Conservation (phyloP, 2,329 filamentous ascomycete genomes). For the Colletotrichum sp. region DNA sequence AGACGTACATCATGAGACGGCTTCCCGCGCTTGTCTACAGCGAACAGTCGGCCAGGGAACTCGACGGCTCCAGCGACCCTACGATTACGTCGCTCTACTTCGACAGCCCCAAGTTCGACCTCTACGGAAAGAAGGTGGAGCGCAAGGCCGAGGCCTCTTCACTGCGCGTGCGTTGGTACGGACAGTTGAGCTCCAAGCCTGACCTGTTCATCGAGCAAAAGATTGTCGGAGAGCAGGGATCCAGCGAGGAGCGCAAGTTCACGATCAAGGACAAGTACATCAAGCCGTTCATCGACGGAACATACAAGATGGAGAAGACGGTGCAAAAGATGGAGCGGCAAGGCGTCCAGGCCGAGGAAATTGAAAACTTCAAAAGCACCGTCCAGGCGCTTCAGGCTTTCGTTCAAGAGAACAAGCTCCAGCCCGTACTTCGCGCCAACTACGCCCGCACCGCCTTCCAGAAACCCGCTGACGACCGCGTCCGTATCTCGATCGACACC, state of each 20-base stretch:
- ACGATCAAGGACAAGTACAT: conserved; percentile 94
- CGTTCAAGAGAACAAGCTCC: conserved; percentile 76
- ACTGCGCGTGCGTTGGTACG: conserved; percentile 89
- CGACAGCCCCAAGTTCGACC: conserved; percentile 82
- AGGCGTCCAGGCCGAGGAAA: conserved; percentile 68
- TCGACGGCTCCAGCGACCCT: conserved; percentile 83
- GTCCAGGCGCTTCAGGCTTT: conserved; percentile 82
- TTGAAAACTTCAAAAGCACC: conserved; percentile 72
- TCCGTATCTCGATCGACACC: conserved; percentile 92
- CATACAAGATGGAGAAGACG: conserved; percentile 92
- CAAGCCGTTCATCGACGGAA: conserved; percentile 81
- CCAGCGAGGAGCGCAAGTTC: conserved; percentile 80
- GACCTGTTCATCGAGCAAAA: conserved; percentile 92
- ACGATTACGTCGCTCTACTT: conserved; percentile 97
- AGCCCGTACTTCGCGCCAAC: conserved; percentile 88
- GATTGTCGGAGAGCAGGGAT: conserved; percentile 76
- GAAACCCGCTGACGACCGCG: conserved; percentile 87
- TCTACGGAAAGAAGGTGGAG: conserved; percentile 87
- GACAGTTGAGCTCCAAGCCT: conserved; percentile 77
- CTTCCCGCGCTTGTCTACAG: conserved; percentile 94
- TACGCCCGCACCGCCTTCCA: conserved; percentile 96
- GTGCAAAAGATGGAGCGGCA: conserved; percentile 85
- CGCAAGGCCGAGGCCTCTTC: conserved; percentile 79
- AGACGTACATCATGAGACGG: conserved; percentile 90
- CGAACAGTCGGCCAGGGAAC: conserved; percentile 81